Base-by-base conservation (phyloP, 2,329 filamentous ascomycete genomes). In the Curvularia hawaiiensis region DNA sequence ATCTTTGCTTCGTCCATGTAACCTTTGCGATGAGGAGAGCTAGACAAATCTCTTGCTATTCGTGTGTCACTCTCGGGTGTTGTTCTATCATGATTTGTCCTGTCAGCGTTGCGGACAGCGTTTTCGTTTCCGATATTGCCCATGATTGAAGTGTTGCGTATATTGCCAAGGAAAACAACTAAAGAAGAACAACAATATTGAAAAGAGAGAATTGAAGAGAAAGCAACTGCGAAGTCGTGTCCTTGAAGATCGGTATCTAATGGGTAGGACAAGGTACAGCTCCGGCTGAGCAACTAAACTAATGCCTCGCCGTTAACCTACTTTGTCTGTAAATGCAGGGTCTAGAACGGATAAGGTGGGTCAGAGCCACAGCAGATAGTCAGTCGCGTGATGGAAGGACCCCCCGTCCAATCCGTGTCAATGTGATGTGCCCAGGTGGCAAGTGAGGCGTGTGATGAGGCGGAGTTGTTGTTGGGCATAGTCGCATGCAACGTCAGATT, bases 21-120 rank as follows among this genome's bases (percentile, higher is more conserved):
- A 28, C 54, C 51, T 20, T 65, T 61, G 20, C 67, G 65, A 61
- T 73, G 69, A 11, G 67, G 67, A 20, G 71, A 72, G n/a, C 56
- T 59, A 5, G 68, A 72, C 3, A 76, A 59, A 53, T 78, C 75
- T 59, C 64, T 67, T 30, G 73, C 67, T 41, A 77, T 69, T 26
- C 75, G 74, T 16, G 64, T 72, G 47, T 72, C 58, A 12, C 46
- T 54, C 26, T 56, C 47, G 10, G 60, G 50, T 3, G 51, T 49
- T 24, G 52, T 55, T 56, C 66, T 72, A 38, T 63, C 61, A 38
- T 64, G 61, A 43, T 62, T 65, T 16, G 66, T 56, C 28, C 59
- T 69, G 69, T 73, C 65, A 69, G 68, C 65, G 41, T 66, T 67
- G 18, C 59, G 64, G 41, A 68, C 68, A 49, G 62, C 43, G 33